Evolutionary conservation across 768 basidiomycete species (phyloP).

Genomic region (Hygrocybe punicea): DNA sequence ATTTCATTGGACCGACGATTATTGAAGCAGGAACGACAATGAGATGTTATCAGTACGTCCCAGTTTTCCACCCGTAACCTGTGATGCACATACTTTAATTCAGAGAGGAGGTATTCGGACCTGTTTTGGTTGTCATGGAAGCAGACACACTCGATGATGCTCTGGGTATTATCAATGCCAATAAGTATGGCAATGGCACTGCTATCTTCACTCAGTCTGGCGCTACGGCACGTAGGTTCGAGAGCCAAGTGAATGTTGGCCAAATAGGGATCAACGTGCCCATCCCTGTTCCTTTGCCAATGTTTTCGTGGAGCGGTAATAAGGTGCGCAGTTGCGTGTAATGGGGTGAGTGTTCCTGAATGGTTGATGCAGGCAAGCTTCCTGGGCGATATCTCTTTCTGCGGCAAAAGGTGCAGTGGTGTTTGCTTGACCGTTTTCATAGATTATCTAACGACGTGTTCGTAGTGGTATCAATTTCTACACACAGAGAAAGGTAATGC

Average conservation of each 20-base stretch:
- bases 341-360: background rate
- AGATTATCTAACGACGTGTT: constrained; percentile 3
- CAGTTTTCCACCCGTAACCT: background rate
- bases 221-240: constrained; percentile 91
- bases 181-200: constrained; percentile 90
- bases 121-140: constrained; percentile 73
- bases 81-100: constrained; percentile 1
- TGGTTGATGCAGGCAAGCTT: constrained; percentile 52
- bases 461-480: constrained; percentile 88
- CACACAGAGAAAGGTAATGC: constrained; percentile 81
- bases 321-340: constrained; percentile 44
- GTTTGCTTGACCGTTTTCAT: background rate
- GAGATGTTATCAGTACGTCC: constrained; percentile 78
- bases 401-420: constrained; percentile 68
- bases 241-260: constrained; percentile 81
- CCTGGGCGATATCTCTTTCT: constrained; percentile 86
- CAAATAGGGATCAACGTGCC: constrained; percentile 93
- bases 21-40: constrained; percentile 79
- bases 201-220: constrained; percentile 97
- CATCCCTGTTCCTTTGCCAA: constrained; percentile 85
- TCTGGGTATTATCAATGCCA: constrained; percentile 82
- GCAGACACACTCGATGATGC: constrained; percentile 89
- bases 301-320: constrained; percentile 98
- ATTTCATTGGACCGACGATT: constrained; percentile 92
- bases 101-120: constrained; percentile 95